Evolutionary conservation across 2,329 filamentous ascomycete genomes (phyloP).

Genomic region (Xylogone sp.): DNA sequence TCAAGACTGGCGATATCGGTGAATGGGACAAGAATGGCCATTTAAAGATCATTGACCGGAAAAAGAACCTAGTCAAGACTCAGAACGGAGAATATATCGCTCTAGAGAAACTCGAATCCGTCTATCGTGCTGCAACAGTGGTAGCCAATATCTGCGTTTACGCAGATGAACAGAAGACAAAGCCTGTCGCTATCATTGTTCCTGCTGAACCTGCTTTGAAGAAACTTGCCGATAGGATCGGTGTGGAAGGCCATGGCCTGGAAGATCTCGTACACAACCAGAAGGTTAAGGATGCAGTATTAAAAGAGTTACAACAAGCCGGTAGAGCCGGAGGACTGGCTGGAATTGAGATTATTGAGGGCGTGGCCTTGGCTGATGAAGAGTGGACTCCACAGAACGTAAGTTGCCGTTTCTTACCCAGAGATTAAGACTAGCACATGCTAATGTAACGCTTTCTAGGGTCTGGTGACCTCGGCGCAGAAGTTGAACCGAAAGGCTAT

Average conservation of each 20-base stretch:
- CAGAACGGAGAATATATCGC: constrained; percentile 95
- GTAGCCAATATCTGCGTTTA: constrained; percentile 87
- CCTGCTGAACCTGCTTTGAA: constrained; percentile 61
- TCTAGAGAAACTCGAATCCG: constrained; percentile 88
- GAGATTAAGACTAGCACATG: constrained; percentile 29
- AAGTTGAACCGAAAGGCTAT: constrained; percentile 71
- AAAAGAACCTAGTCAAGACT: constrained; percentile 98
- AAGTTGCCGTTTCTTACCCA: constrained; percentile 38
- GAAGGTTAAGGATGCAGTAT: constrained; percentile 57
- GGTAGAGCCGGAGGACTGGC: constrained; percentile 64
- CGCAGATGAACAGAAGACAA: constrained; percentile 69
- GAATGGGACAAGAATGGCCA: constrained; percentile 80
- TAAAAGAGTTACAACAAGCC: constrained; percentile 64
- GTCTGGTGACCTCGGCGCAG: constrained; percentile 65
- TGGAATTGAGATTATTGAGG: constrained; percentile 70
- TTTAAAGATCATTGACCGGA: constrained; percentile 84
- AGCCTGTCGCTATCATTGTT: constrained; percentile 78
- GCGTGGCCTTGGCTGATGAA: constrained; percentile 75
- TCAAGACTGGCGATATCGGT: constrained; percentile 94
- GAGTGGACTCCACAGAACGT: constrained; percentile 86
- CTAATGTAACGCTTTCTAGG: constrained; percentile 38
- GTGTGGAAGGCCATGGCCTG: constrained; percentile 58
- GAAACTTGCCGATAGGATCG: constrained; percentile 55
- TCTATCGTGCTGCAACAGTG: constrained; percentile 77
- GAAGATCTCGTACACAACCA: constrained; percentile 64